Base-by-base conservation (phyloP, 1,284 basidiomycete genomes). In the Fomitiporia mediterranea region DNA sequence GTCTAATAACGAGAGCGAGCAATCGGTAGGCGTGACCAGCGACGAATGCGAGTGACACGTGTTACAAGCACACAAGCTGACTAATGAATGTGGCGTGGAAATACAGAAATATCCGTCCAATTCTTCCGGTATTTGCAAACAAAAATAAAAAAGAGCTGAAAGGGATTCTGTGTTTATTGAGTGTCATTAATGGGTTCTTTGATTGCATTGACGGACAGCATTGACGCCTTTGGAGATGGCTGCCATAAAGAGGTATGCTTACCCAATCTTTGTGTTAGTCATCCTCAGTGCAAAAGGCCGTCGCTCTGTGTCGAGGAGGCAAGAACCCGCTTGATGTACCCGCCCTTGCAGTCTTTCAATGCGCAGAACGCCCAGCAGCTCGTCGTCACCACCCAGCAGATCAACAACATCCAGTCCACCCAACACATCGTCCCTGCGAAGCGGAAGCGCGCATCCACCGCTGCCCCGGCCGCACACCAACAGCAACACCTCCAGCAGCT, bases 361-460 rank as follows among this genome's bases (percentile, higher is more conserved):
- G 43, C 50, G 21, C 13, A 15, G 13, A 15, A 42, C 8, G n/a
- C 9, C 9, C 13, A 15, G 21, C 9, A 7, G 21, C 43, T 17
- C 37, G 51, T 25, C 27, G 15, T n/a, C 35, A 19, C 38, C 6
- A 21, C 8, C 11, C 15, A 19, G 15, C 17, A 34, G 13, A 40
- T 21, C n/a, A 19, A 15, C n/a, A 21, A 15, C n/a, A 21, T 21
- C 2, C 2, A 15, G 13, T 8, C 39, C 15, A 27, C 13, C n/a
- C 28, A 19, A 4, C 34, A 32, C 17, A 35, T 50, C 13, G 47
- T 56, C 17, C 54, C 54, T 21, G 47, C 46, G n/a, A 56, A 56
- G 46, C 34, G 54, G 38, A 56, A 56, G 39, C 46, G 54, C 21
- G 9, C 54, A 1, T 28, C 28, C 54, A 56, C 54, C 4, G 17